Conservation (phyloP, 2,329 filamentous ascomycete species). For the Cladosporium sp. region DNA sequence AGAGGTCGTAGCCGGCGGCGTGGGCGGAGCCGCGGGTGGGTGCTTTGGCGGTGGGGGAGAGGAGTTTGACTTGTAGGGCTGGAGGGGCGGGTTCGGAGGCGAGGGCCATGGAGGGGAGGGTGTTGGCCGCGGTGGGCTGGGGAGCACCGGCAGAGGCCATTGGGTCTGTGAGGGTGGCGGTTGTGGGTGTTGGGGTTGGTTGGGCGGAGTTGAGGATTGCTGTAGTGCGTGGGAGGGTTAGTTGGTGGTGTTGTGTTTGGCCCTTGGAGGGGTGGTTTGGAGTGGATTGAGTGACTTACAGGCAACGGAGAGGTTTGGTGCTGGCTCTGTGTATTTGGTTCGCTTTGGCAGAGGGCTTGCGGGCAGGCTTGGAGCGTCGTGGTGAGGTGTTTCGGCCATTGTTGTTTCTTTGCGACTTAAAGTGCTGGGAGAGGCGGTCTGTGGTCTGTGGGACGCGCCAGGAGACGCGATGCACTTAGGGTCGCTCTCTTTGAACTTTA, state of each 20-base stretch:
- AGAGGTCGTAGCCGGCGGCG: conserved; percentile 92
- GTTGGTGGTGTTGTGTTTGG: conserved; percentile 19
- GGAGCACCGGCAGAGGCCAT: conserved; percentile 22
- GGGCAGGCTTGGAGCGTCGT: conserved; percentile 60
- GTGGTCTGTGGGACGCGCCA: conserved; percentile 1
- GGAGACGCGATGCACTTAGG: not conserved
- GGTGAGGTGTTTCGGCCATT: conserved; percentile 37
- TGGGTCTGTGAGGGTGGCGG: conserved; percentile 27
- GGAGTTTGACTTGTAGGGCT: conserved; percentile 83
- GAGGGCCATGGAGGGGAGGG: conserved; percentile 31
- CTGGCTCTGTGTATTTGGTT: conserved; percentile 62
- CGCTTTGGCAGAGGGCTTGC: conserved; percentile 78
- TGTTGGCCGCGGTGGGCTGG: conserved; percentile 15
- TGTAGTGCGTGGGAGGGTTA: not conserved
- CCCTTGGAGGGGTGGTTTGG: not conserved
- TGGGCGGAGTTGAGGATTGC: conserved; percentile 40
- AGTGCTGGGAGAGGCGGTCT: conserved; percentile 7
- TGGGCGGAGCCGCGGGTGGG: conserved; percentile 87
- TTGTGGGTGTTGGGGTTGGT: conserved; percentile 36
- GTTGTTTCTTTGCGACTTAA: conserved; percentile 7
- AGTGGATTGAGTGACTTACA: conserved; percentile 27
- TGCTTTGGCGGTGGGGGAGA: conserved; percentile 73
- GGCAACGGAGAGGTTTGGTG: conserved; percentile 38
- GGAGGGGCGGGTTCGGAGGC: conserved; percentile 48
- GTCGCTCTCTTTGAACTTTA: not conserved